Percentiles rank a stretch among this genome's conserved stretches.
These are phyloP conservation scores for Candida tammaniensis DNA, from an alignment of 805 yeast species.

Conservation along the genomic window DNA sequence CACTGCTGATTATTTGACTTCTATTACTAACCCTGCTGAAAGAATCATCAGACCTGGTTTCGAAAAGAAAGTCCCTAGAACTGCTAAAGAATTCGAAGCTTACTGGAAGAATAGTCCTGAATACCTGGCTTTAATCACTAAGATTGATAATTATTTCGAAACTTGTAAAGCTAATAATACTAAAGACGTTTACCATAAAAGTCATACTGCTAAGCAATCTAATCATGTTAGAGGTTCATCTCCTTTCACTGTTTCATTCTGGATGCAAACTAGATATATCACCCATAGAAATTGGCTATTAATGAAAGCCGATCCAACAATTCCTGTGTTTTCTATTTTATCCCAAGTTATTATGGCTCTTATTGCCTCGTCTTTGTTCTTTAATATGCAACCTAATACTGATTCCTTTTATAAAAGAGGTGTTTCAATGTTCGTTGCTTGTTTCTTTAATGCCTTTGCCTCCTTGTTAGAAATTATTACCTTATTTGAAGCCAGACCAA, in stretches of 20 bases:
- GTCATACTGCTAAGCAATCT: constrained; percentile 37
- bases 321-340: constrained; percentile 47
- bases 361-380: constrained; percentile 59
- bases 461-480: constrained; percentile 59
- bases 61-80: constrained; percentile 50
- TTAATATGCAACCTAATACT: constrained; percentile 48
- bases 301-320: constrained; percentile 55
- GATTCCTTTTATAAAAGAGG: constrained; percentile 60
- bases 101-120: constrained; percentile 60
- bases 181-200: constrained; percentile 18
- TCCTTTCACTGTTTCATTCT: constrained; percentile 43
- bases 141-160: constrained; percentile 41
- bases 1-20: constrained; percentile 63
- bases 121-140: constrained; percentile 35
- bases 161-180: constrained; percentile 17
- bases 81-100: constrained; percentile 57
- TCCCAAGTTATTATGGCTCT: constrained; percentile 58
- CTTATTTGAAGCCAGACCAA: constrained; percentile 59
- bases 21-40: constrained; percentile 64
- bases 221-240: constrained; percentile 32
- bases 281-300: constrained; percentile 53
- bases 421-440: constrained; percentile 60
- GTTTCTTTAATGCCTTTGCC: constrained; percentile 58
- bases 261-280: constrained; percentile 51
- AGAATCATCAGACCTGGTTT: constrained; percentile 49